Base-by-base conservation (phyloP, 2,329 filamentous ascomycete genomes). In the Penicillium verrucosum region DNA sequence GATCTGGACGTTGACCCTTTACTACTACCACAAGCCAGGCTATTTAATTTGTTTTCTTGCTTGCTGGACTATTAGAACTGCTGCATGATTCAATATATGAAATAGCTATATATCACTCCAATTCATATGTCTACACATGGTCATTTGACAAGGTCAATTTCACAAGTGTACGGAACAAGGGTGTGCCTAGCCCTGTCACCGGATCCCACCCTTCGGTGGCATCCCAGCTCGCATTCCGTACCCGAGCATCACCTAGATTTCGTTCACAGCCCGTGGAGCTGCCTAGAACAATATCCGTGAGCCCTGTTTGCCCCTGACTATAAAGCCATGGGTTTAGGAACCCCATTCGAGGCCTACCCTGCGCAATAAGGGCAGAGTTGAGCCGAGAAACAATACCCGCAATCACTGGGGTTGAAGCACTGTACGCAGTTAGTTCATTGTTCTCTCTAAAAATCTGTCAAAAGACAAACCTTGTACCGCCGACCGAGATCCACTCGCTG, bases 241-340 rank as follows among this genome's bases (percentile, higher is more conserved):
- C 74, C 47, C 63, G 63, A 18, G 46, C 61, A 4, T 74, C 74
- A 47, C 71, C 73, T 12, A 69, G 68, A 3, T 58, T 60, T 21
- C 77, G 75, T 5, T 66, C 69, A 63, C 80, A 82, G 21, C 80
- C 80, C 6, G 60, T 68, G 1, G 78, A 81, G 10, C 75, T 75
- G 29, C 79, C 80, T 30, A 75, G 63, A 12, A 77, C 72, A 51
- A 82, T 81, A 62, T 82, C 80, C 2, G 74, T 82, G 46, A 82
- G 69, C 3, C 77, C 79, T 21, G 69, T 62, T 57, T 71, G 70
- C 21, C 75, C 77, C 37, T 74, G 59, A 25, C 70, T 71, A 64
- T 86, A 87, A 16, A 87, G 71, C 80, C 82, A 85, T 1, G 84
- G 84, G 68, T 87, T 87, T 27, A 87, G 69, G 65, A 85, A 87